Percentiles rank a stretch among this genome's conserved stretches.
Evolutionary conservation across 805 yeast species (phyloP).

Genomic region (Grigorovia humatica): DNA sequence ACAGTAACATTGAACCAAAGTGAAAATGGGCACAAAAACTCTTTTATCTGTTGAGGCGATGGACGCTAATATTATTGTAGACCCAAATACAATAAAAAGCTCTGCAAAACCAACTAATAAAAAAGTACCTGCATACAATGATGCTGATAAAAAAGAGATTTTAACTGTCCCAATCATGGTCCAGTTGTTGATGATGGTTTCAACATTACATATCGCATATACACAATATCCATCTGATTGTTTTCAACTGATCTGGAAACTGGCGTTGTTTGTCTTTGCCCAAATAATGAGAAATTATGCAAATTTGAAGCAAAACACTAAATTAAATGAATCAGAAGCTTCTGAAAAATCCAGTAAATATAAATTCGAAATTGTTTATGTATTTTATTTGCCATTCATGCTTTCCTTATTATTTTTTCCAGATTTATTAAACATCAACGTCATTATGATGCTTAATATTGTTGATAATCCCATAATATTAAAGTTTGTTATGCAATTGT

Average conservation of each 20-base stretch:
- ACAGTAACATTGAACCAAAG: background rate
- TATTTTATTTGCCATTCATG: constrained; percentile 27
- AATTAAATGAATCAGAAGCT: background rate
- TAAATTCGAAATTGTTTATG: constrained; percentile 28
- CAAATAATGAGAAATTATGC: constrained; percentile 2
- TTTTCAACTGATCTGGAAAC: constrained; percentile 1
- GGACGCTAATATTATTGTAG: background rate
- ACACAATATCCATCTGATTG: background rate
- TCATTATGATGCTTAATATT: constrained; percentile 24
- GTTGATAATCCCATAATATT: constrained; percentile 16
- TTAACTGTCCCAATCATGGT: constrained; percentile 1
- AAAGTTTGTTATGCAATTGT: constrained; percentile 18
- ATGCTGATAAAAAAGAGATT: background rate
- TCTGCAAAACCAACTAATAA: background rate
- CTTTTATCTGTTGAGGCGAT: background rate
- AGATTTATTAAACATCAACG: constrained; percentile 21
- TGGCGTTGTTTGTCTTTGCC: constrained; percentile 1
- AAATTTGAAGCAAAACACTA: background rate
- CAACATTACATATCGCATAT: constrained; percentile 1
- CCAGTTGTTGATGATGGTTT: constrained; percentile 1
- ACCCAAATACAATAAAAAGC: background rate
- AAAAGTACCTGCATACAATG: background rate
- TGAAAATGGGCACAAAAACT: background rate
- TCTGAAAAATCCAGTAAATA: constrained; percentile 4
- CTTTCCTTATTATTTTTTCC: constrained; percentile 21